These are phyloP conservation scores for Mycena amicta DNA, from an alignment of 768 basidiomycete genomes.

Conservation along the genomic window DNA sequence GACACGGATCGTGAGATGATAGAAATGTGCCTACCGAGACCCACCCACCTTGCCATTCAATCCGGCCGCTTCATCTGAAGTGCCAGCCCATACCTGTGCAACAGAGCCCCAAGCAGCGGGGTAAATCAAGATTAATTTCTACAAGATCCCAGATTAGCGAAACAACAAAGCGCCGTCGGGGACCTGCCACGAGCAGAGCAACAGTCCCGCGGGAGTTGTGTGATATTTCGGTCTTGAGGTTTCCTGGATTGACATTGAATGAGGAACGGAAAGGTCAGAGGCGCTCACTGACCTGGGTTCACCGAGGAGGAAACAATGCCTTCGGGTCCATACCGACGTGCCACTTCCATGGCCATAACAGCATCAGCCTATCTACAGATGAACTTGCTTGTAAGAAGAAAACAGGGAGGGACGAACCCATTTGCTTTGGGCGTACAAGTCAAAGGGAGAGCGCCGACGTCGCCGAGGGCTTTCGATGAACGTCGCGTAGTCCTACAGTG, in stretches of 20 bases:
- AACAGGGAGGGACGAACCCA: conserved; percentile 35
- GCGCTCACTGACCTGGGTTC: conserved; percentile 41
- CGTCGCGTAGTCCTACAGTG: conserved; percentile 42
- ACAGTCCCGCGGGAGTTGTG: not conserved
- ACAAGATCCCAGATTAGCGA: not conserved
- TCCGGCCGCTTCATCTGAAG: conserved; percentile 38
- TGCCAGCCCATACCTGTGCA: conserved; percentile 47
- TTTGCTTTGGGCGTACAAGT: conserved; percentile 45
- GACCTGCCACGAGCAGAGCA: not conserved
- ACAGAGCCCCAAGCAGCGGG: conserved; percentile 40
- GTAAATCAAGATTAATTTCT: conserved; percentile 29
- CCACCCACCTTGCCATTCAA: conserved; percentile 45
- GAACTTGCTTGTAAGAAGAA: not conserved
- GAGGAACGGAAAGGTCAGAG: too few relatives aligned
- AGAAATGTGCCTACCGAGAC: not conserved
- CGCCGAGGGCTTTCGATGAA: conserved; percentile 39
- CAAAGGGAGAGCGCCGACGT: conserved; percentile 19
- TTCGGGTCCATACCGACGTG: conserved; percentile 46
- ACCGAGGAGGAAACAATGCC: conserved; percentile 49
- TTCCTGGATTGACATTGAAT: too few relatives aligned
- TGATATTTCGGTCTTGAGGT: conserved; percentile 12
- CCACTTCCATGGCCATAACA: conserved; percentile 47
- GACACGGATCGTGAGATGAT: not conserved
- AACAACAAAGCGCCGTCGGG: not conserved
- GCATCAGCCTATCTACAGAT: conserved; percentile 41